Percentiles rank a stretch among this genome's conserved stretches.
phyloP scores from a whole-genome alignment of 805 yeast species.

The Priceomyces medius region DNA sequence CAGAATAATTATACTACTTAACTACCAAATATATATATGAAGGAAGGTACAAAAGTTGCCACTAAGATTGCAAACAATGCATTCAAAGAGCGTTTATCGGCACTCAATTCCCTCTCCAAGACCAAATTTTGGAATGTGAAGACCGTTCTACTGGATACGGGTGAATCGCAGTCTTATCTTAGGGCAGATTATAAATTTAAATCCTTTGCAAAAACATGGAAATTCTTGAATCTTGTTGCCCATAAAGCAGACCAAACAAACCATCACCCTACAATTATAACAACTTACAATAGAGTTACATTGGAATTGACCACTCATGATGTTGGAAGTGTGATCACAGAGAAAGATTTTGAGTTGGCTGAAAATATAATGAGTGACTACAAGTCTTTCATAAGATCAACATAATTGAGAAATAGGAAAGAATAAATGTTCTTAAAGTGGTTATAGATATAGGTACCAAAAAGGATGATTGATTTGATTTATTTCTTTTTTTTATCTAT shows the following conservation, averaged over 20 bases:
- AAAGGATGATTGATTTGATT: too few relatives aligned
- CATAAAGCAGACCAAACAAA: constrained; percentile 55
- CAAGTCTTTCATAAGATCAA: constrained; percentile 1
- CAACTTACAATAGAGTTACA: constrained; percentile 59
- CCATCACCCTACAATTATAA: constrained; percentile 71
- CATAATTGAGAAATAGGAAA: neutral
- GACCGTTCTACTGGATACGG: neutral
- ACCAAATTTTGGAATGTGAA: constrained; percentile 6
- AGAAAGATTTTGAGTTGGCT: constrained; percentile 60
- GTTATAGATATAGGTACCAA: too few relatives aligned
- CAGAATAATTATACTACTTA: too few relatives aligned
- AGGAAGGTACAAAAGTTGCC: neutral
- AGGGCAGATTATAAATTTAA: constrained; percentile 42
- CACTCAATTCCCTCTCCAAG: constrained; percentile 2
- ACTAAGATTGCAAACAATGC: neutral
- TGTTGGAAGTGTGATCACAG: constrained; percentile 46
- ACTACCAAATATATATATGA: too few relatives aligned
- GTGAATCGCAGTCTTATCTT: constrained; percentile 14
- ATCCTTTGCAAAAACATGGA: constrained; percentile 64
- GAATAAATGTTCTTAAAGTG: too few relatives aligned
- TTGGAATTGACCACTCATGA: constrained; percentile 67
- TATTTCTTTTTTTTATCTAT: too few relatives aligned
- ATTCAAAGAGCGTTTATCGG: constrained; percentile 6
- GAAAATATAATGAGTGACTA: neutral
- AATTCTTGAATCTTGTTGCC: constrained; percentile 58